Conservation (phyloP, 768 basidiomycete genomes). For the Exidia glandulosa region DNA sequence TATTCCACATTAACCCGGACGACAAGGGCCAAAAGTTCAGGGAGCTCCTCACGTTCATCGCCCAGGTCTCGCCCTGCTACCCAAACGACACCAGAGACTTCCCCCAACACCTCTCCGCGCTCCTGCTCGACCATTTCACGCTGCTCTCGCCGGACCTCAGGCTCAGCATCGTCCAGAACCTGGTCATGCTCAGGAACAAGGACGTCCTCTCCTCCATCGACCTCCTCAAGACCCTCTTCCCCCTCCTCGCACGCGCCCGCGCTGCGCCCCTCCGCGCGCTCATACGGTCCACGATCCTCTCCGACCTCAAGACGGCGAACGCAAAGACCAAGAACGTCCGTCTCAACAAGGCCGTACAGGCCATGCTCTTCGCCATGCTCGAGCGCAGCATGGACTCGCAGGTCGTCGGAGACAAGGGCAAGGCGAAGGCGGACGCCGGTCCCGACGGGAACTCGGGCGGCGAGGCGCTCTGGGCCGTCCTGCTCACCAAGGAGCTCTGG, state of each 20-base stretch:
- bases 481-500: conserved; percentile 90
- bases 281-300: conserved; percentile 88
- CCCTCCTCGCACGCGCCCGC: conserved; percentile 86
- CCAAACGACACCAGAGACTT: conserved; percentile 83
- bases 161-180: conserved; percentile 75
- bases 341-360: conserved; percentile 89
- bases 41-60: conserved; percentile 84
- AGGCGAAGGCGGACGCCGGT: conserved; percentile 34
- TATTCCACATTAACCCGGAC: conserved; percentile 71
- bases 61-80: conserved; percentile 91
- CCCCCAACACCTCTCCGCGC: conserved; percentile 62
- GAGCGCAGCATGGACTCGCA: conserved; percentile 83
- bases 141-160: conserved; percentile 70
- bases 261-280: conserved; percentile 72
- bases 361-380: conserved; percentile 92
- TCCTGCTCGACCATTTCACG: conserved; percentile 72
- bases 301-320: conserved; percentile 89
- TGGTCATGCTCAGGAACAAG: conserved; percentile 90
- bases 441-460: conserved; percentile 38
- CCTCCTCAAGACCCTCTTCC: conserved; percentile 83
- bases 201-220: conserved; percentile 85
- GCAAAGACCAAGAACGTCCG: conserved; percentile 84
- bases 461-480: conserved; percentile 97
- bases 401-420: conserved; percentile 76
- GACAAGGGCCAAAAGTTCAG: conserved; percentile 79